phyloP scores from a whole-genome alignment of 768 basidiomycete species.

The Lactifluus piperatus region DNA sequence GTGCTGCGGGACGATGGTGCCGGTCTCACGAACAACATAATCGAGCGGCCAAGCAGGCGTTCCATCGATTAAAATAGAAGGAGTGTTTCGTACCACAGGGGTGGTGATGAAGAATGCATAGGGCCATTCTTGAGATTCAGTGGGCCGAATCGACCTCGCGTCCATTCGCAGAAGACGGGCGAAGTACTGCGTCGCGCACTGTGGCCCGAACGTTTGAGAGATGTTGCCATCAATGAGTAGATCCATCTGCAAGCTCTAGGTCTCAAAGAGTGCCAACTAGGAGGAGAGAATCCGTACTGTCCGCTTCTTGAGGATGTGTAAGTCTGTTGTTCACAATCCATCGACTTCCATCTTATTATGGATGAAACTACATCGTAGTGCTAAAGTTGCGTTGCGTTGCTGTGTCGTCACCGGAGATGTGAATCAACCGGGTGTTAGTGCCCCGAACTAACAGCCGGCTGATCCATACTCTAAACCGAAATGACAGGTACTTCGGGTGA shows the following conservation, averaged over 20 bases:
- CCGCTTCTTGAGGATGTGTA: not conserved
- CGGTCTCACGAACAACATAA: not conserved
- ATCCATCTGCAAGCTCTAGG: not conserved
- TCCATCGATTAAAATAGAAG: not conserved
- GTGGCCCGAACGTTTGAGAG: conserved; percentile 2
- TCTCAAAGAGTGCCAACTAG: not conserved
- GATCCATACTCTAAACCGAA: no score
- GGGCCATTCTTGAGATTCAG: not conserved
- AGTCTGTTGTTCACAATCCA: not conserved
- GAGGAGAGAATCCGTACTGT: not conserved
- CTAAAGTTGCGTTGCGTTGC: no score
- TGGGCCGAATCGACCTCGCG: not conserved
- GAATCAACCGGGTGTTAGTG: no score
- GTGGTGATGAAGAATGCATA: conserved; percentile 1
- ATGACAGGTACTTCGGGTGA: no score
- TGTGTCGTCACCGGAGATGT: no score
- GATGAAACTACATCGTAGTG: no score
- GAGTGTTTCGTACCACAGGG: not conserved
- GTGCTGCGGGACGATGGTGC: conserved; percentile 4
- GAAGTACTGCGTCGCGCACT: not conserved
- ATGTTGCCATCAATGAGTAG: not conserved
- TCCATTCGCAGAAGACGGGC: not conserved
- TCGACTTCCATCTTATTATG: not conserved
- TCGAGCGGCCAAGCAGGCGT: not conserved
- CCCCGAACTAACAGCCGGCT: no score